A percentile compares a stretch with the other conserved stretches of the same genome.
phyloP scores from a whole-genome alignment of 495 filamentous ascomycete genomes.

The Amphirosellinia nigrospora region DNA sequence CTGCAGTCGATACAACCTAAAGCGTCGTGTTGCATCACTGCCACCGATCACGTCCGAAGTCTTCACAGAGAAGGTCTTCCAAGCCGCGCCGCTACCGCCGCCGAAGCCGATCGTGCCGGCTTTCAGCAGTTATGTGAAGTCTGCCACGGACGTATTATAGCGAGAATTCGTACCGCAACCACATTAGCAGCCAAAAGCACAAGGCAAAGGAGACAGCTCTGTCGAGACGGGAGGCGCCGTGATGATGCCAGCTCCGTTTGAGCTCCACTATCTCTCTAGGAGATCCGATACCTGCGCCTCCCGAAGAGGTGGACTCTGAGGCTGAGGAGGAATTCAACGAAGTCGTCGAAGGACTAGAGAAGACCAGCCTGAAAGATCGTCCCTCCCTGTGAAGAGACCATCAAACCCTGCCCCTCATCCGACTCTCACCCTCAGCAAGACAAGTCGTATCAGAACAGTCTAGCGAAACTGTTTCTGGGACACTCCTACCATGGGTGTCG shows the following conservation, averaged over 20 bases:
- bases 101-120: constrained; percentile 85
- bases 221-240: constrained; percentile 41
- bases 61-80: constrained; percentile 97
- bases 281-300: constrained; percentile 67
- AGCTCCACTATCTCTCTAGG: constrained; percentile 92
- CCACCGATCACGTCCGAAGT: constrained; percentile 91
- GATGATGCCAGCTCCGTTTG: constrained; percentile 84
- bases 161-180: constrained; percentile 93
- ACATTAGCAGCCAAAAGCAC: constrained; percentile 90
- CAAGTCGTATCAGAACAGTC: constrained; percentile 42
- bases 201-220: constrained; percentile 64
- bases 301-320: constrained; percentile 61
- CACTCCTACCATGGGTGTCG: constrained; percentile 44
- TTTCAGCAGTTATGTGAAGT: constrained; percentile 83
- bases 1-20: constrained; percentile 92
- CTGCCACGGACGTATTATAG: constrained; percentile 93
- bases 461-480: constrained; percentile 43
- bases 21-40: constrained; percentile 89
- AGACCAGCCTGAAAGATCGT: constrained; percentile 69
- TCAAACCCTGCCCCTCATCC: constrained; percentile 61
- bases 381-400: constrained; percentile 61
- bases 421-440: constrained; percentile 50
- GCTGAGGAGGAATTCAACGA: constrained; percentile 77
- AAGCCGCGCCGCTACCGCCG: constrained; percentile 83
- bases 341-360: constrained; percentile 78